Conservation (phyloP, 2,329 filamentous ascomycete genomes). For the Alternaria alternata region DNA sequence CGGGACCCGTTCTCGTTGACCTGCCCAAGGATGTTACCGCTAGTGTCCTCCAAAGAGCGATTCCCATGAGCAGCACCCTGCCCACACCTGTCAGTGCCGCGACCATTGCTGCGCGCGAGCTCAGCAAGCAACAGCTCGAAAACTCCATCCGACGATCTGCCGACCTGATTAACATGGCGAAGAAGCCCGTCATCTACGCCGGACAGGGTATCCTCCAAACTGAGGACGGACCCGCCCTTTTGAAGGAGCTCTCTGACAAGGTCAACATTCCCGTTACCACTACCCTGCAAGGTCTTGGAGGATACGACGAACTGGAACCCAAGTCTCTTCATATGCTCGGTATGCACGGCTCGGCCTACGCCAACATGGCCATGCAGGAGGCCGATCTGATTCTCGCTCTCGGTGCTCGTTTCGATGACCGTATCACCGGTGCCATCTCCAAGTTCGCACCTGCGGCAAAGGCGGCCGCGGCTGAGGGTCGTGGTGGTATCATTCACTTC, state of each 20-base stretch:
- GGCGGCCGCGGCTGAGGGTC: slow-evolving; percentile 80
- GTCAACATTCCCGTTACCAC: slow-evolving; percentile 92
- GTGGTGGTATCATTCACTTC: slow-evolving; percentile 95
- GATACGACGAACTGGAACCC: slow-evolving; percentile 89
- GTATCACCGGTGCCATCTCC: slow-evolving; percentile 80
- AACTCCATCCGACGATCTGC: slow-evolving; percentile 79
- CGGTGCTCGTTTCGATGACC: slow-evolving; percentile 94
- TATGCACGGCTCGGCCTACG: slow-evolving; percentile 97
- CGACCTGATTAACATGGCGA: slow-evolving; percentile 81
- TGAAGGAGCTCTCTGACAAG: slow-evolving; percentile 90
- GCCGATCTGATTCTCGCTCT: slow-evolving; percentile 95
- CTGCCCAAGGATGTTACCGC: slow-evolving; percentile 96
- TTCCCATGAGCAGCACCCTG: slow-evolving; percentile 77
- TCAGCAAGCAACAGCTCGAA: slow-evolving; percentile 75
- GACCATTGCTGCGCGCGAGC: slow-evolving; percentile 78
- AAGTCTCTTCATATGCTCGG: slow-evolving; percentile 98
- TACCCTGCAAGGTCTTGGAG: slow-evolving; percentile 91
- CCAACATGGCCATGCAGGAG: slow-evolving; percentile 98
- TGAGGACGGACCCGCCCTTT: slow-evolving; percentile 77
- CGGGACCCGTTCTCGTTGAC: slow-evolving; percentile 94
- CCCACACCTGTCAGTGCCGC: slow-evolving; percentile 87
- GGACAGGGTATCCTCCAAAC: slow-evolving; percentile 87
- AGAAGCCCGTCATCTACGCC: slow-evolving; percentile 95
- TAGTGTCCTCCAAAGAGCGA: slow-evolving; percentile 80
- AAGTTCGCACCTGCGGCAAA: slow-evolving; percentile 92